Conservation (phyloP, 495 filamentous ascomycete genomes). For the Lophiotrema nucula region DNA sequence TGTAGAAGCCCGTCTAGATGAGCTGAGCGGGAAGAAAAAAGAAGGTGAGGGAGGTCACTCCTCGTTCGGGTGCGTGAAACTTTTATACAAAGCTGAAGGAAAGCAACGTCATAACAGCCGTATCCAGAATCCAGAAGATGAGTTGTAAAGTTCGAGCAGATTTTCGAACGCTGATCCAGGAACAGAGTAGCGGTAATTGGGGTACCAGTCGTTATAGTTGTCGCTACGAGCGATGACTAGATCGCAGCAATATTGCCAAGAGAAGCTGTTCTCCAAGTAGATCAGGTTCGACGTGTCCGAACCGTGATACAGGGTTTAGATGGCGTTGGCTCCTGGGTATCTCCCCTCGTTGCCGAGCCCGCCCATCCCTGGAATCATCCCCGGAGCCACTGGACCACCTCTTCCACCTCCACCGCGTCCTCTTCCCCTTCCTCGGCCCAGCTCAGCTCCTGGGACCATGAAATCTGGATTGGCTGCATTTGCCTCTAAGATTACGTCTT, state of each 20-base stretch:
- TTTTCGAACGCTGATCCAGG: no score
- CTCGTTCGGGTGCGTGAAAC: no score
- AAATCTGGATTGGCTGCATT: slow-evolving; percentile 37
- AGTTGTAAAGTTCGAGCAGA: no score
- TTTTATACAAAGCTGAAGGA: no score
- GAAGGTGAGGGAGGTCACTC: no score
- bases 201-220: no score
- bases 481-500: slow-evolving; percentile 34
- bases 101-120: no score
- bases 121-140: no score
- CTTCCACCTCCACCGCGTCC: slow-evolving; percentile 14
- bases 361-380: slow-evolving; percentile 11
- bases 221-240: slow-evolving; percentile 22
- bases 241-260: slow-evolving; percentile 5
- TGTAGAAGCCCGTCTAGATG: no score
- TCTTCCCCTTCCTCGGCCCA: slow-evolving; percentile 22
- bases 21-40: no score
- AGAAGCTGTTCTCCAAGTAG: background rate
- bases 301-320: slow-evolving; percentile 4
- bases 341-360: slow-evolving; percentile 27
- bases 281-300: background rate
- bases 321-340: slow-evolving; percentile 28
- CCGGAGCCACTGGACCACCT: slow-evolving; percentile 9
- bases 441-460: slow-evolving; percentile 27
- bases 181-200: no score